Percentiles rank a stretch among this genome's conserved stretches.
phyloP scores from a whole-genome alignment of 2,329 filamentous ascomycete genomes.

The Monosporascus sp. region DNA sequence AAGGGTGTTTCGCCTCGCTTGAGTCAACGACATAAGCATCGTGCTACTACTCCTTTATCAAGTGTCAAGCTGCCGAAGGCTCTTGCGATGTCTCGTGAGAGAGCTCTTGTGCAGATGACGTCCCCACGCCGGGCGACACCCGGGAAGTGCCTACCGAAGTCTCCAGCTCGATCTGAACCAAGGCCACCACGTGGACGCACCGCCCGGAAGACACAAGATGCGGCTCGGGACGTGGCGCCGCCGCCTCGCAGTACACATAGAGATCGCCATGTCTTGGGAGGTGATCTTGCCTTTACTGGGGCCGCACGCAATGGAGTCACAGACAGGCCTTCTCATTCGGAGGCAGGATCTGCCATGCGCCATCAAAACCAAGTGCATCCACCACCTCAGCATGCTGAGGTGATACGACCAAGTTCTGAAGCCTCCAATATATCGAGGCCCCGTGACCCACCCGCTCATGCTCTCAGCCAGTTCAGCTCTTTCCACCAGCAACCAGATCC shows the following conservation, averaged over 20 bases:
- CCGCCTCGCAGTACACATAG: background rate
- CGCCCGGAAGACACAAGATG: background rate
- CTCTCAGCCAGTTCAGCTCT: background rate
- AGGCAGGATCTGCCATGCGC: background rate
- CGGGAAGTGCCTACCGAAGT: background rate
- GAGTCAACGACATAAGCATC: background rate
- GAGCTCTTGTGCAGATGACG: background rate
- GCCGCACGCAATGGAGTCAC: background rate
- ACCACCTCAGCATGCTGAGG: background rate
- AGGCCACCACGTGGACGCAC: background rate
- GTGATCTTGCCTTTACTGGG: background rate
- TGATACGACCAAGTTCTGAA: conserved; percentile 10
- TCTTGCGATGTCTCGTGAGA: background rate
- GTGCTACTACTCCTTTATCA: background rate
- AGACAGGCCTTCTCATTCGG: background rate
- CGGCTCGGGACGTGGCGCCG: background rate
- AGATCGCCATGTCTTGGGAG: background rate
- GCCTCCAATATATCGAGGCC: conserved; percentile 19
- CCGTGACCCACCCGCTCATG: conserved; percentile 2
- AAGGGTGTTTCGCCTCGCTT: background rate
- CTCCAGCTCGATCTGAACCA: background rate
- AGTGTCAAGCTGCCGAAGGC: background rate
- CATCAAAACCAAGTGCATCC: background rate
- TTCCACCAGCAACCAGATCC: conserved; percentile 3
- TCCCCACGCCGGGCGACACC: background rate